phyloP scores from a whole-genome alignment of 2,329 filamentous ascomycete genomes.

The Alternaria sp. region DNA sequence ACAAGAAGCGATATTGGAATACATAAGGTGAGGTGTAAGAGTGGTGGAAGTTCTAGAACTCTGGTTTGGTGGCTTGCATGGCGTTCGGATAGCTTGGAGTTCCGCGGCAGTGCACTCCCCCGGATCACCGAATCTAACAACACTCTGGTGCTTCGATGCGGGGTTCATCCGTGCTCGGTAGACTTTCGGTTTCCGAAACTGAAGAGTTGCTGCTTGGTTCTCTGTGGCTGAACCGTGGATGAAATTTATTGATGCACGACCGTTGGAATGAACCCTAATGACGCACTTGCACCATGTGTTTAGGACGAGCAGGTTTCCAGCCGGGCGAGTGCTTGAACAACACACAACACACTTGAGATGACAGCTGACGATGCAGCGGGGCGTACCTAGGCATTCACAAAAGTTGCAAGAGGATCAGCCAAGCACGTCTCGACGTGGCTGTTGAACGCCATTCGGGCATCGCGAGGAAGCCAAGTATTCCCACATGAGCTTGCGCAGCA shows the following conservation, averaged over 20 bases:
- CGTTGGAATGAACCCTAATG: neutral
- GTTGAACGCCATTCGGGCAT: neutral
- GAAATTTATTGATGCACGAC: neutral
- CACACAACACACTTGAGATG: neutral
- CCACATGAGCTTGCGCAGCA: neutral
- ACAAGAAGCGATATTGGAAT: neutral
- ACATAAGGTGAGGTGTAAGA: neutral
- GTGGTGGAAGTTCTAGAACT: neutral
- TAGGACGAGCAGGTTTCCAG: neutral
- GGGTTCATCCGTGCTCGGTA: neutral
- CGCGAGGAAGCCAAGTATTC: neutral
- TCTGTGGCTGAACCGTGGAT: neutral
- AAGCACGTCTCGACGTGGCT: conserved; percentile 1
- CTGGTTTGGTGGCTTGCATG: neutral
- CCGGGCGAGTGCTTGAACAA: neutral
- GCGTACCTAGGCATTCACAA: neutral
- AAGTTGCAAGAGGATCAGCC: neutral
- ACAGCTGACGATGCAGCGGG: neutral
- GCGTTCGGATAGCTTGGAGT: neutral
- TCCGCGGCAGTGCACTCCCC: neutral
- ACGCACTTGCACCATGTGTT: neutral
- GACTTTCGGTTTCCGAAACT: neutral
- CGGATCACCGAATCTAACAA: neutral
- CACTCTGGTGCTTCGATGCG: neutral
- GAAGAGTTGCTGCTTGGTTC: neutral